A percentile compares a stretch with the other conserved stretches of the same genome.
Evolutionary conservation across 192 early-diverging fungal genomes (phyloP).

Genomic region (Anaeromyces robustus): DNA sequence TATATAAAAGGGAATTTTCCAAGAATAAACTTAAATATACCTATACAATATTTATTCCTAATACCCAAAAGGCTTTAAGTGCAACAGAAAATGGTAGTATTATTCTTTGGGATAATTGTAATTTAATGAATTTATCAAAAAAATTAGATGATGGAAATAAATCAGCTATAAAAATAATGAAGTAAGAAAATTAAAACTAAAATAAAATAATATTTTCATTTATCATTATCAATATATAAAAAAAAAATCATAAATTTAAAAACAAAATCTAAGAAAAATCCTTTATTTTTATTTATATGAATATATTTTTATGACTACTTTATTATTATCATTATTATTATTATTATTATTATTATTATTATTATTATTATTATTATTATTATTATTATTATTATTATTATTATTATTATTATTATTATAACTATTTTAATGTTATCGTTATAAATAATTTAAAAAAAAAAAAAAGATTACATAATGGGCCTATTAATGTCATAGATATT

Average conservation of each 20-base stretch:
- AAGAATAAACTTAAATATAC: conserved; percentile 20
- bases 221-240: no score
- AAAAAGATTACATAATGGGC: conserved; percentile 22
- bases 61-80: conserved; percentile 19
- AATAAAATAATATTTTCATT: no score
- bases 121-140: conserved; percentile 24
- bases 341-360: no score
- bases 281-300: no score
- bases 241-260: no score
- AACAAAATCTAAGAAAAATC: no score
- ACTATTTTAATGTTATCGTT: neutral
- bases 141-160: conserved; percentile 26
- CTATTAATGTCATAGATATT: conserved; percentile 18
- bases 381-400: no score
- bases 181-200: no score
- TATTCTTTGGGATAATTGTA: conserved; percentile 24
- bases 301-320: no score
- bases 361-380: no score
- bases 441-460: neutral
- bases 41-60: conserved; percentile 23
- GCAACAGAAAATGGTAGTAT: conserved; percentile 30
- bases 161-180: conserved; percentile 30
- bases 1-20: conserved; percentile 22
- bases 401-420: conserved; percentile 1
- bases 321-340: no score